Evolutionary conservation across 2,329 filamentous ascomycete species (phyloP).

Genomic region (Colletotrichum agaves): DNA sequence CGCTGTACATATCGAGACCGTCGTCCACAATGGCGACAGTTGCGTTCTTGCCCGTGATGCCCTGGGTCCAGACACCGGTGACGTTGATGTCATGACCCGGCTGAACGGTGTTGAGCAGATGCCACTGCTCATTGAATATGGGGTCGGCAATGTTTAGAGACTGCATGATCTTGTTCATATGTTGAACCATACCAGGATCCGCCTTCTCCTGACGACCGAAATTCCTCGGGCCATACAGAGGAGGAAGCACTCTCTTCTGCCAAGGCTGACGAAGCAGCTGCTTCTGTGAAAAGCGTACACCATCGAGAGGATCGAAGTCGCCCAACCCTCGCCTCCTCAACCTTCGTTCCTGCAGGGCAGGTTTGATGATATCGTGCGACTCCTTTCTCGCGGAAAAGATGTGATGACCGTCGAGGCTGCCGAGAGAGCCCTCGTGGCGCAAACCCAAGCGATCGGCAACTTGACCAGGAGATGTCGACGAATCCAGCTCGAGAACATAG

Average conservation of each 20-base stretch:
- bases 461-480: constrained; percentile 70
- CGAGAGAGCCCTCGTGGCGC: constrained; percentile 82
- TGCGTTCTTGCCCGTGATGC: constrained; percentile 87
- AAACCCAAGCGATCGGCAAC: constrained; percentile 80
- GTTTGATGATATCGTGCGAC: constrained; percentile 67
- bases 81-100: constrained; percentile 94
- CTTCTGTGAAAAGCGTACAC: constrained; percentile 83
- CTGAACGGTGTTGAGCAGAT: constrained; percentile 85
- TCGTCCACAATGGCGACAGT: constrained; percentile 97
- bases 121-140: constrained; percentile 95
- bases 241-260: constrained; percentile 62
- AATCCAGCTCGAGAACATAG: constrained; percentile 87
- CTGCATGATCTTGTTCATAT: constrained; percentile 69
- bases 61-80: constrained; percentile 90
- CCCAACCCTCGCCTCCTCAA: constrained; percentile 70
- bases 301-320: constrained; percentile 72
- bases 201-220: constrained; percentile 38
- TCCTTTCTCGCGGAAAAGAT: constrained; percentile 81
- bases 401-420: constrained; percentile 82
- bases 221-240: constrained; percentile 28
- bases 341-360: constrained; percentile 63
- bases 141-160: constrained; percentile 85
- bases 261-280: constrained; percentile 64
- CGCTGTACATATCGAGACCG: constrained; percentile 94
- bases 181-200: constrained; percentile 60